phyloP scores from a whole-genome alignment of 164 flowering plant genomes.

The Chloranthus sessilifolius region DNA sequence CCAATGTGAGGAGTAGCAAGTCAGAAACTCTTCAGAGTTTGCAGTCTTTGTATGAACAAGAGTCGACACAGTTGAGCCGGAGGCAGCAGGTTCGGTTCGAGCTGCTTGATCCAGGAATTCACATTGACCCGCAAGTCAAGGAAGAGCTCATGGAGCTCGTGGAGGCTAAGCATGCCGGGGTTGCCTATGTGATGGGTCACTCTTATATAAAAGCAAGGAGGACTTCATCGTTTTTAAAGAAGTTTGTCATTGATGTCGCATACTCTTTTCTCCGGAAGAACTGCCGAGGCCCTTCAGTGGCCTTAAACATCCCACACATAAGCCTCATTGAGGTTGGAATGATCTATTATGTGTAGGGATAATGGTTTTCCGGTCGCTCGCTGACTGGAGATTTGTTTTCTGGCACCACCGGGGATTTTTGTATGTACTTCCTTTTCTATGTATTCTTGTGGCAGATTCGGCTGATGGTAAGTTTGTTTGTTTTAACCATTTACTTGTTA shows the following conservation, averaged over 20 bases:
- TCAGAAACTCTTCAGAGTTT: conserved; percentile 33
- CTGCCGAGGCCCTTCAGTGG: conserved; percentile 56
- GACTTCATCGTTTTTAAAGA: conserved; percentile 47
- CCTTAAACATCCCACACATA: conserved; percentile 58
- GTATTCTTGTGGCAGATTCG: no score
- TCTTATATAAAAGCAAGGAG: conserved; percentile 54
- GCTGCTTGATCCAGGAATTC: conserved; percentile 22
- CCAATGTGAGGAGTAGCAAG: conserved; percentile 32
- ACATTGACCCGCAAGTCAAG: conserved; percentile 34
- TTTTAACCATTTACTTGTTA: no score
- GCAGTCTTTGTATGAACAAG: conserved; percentile 39
- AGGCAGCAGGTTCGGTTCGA: conserved; percentile 30
- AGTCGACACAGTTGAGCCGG: conserved; percentile 26
- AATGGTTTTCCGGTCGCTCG: no score
- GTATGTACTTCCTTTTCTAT: no score
- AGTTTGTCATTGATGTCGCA: conserved; percentile 39
- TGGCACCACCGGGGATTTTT: no score
- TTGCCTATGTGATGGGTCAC: conserved; percentile 56
- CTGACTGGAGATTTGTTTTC: neutral
- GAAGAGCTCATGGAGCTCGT: conserved; percentile 56
- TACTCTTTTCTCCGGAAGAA: conserved; percentile 64
- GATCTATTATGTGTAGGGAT: conserved; percentile 50
- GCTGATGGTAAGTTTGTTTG: no score
- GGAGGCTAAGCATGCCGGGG: conserved; percentile 58
- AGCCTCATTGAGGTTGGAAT: conserved; percentile 68